Percentiles rank a stretch among this genome's conserved stretches.
Conservation (phyloP, 2,329 filamentous ascomycete genomes). For the Calcarisporium arbuscula region DNA sequence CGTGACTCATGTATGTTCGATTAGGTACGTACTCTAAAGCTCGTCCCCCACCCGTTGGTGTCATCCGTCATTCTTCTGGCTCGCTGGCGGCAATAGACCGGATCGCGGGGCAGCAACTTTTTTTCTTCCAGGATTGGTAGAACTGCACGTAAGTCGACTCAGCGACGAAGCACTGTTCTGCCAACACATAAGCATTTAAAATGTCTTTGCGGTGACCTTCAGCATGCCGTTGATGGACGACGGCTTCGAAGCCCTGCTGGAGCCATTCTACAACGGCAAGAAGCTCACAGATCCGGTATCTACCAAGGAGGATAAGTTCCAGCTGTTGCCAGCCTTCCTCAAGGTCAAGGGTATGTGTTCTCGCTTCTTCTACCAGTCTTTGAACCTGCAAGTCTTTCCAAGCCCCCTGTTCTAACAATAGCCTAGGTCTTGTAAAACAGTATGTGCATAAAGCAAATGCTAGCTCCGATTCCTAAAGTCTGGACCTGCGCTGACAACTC, state of each 20-base stretch:
- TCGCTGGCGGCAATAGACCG: too few species aligned
- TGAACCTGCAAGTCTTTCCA: constrained; percentile 3
- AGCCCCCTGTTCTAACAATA: background rate
- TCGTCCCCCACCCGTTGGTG: constrained; percentile 6
- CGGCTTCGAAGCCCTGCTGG: constrained; percentile 59
- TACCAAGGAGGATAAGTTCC: constrained; percentile 83
- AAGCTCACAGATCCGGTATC: constrained; percentile 60
- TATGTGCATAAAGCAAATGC: constrained; percentile 25
- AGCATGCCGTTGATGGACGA: constrained; percentile 52
- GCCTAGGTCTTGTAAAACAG: constrained; percentile 87
- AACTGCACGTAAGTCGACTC: constrained; percentile 8
- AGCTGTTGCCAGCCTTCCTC: constrained; percentile 91
- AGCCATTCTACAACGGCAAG: constrained; percentile 64
- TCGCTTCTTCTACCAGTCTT: background rate
- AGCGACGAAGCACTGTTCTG: background rate
- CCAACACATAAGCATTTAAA: constrained; percentile 10
- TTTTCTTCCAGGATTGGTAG: constrained; percentile 6
- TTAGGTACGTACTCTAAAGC: too few species aligned
- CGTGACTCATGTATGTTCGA: too few species aligned
- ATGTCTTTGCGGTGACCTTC: constrained; percentile 27
- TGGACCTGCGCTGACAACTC: constrained; percentile 8
- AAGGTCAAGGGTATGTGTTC: constrained; percentile 75
- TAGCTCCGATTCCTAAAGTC: constrained; percentile 1
- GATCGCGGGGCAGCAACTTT: constrained; percentile 9
- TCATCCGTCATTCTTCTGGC: too few species aligned